These are phyloP conservation scores for Passalora sequoiae DNA, from an alignment of 2,329 filamentous ascomycete species.

Conservation along the genomic window DNA sequence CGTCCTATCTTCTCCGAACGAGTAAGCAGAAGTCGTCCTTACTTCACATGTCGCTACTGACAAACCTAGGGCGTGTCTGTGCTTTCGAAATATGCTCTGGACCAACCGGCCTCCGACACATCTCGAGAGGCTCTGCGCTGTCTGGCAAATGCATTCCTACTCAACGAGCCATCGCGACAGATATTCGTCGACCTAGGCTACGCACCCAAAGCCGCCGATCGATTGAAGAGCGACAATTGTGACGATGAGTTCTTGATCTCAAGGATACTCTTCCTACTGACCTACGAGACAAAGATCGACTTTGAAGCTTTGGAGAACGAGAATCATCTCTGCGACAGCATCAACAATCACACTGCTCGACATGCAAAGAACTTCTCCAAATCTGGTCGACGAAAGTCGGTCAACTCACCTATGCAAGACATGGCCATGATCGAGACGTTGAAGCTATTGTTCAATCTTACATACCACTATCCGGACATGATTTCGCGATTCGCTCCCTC, in stretches of 20 bases:
- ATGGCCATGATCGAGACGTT: slow-evolving; percentile 79
- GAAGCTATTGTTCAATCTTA: slow-evolving; percentile 85
- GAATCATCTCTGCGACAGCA: slow-evolving; percentile 60
- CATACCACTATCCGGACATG: slow-evolving; percentile 64
- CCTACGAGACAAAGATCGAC: slow-evolving; percentile 68
- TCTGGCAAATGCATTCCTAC: slow-evolving; percentile 76
- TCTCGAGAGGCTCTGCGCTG: slow-evolving; percentile 74
- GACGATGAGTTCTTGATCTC: slow-evolving; percentile 84
- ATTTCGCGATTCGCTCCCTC: slow-evolving; percentile 59
- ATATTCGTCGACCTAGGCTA: slow-evolving; percentile 67
- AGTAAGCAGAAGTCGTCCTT: slow-evolving; percentile 43
- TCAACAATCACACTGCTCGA: slow-evolving; percentile 61
- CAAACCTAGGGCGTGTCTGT: slow-evolving; percentile 63
- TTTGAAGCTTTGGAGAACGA: slow-evolving; percentile 61
- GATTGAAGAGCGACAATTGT: slow-evolving; percentile 62
- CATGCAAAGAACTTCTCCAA: slow-evolving; percentile 52
- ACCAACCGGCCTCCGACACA: slow-evolving; percentile 54
- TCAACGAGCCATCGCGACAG: slow-evolving; percentile 64
- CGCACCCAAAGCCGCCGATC: slow-evolving; percentile 61
- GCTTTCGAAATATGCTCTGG: slow-evolving; percentile 68
- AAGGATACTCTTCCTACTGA: slow-evolving; percentile 73
- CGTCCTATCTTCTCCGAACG: slow-evolving; percentile 79
- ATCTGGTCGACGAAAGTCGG: slow-evolving; percentile 26
- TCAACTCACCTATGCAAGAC: slow-evolving; percentile 57
- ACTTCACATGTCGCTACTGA: not conserved